Evolutionary conservation across 2,329 filamentous ascomycete genomes (phyloP), one percentile per base, ranked within the genome.

Genomic region (Phaeosphaeria sp.): DNA sequence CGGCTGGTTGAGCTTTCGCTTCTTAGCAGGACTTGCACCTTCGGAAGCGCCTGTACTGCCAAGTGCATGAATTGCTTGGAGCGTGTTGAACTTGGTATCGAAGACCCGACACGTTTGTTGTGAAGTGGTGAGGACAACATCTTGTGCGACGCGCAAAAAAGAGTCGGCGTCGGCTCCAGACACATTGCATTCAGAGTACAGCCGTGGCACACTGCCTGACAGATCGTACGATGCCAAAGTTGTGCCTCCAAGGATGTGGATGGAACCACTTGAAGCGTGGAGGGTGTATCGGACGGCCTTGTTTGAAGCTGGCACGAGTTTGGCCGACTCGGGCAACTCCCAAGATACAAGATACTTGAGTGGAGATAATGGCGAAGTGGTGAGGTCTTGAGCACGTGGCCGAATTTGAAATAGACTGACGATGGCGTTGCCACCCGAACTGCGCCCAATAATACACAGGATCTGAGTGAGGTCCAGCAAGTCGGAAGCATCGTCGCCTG

Each of bases 141-240:
- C 87, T 55, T 84, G 85, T 7, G 89, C 91, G 0, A 93, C 78
- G 6, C 88, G 84, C 6, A 89, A 71, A 67, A 92, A 91, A 1
- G 89, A 89, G 20, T 81, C 80, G 2, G 87, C 80, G 1, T 79
- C 82, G 5, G 82, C 77, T 42, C 84, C 78, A 6, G 81, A 76
- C 24, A 89, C 78, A 15, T 77, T 80, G 15, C 87, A 65, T 40
- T 76, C 72, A 1, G 78, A 87, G 54, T 83, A 82, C 24, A 88
- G 74, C 63, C 84, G 87, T 0, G 89, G 89, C 6, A 89, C 79
- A 17, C 85, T 85, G 15, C 83, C 82, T 17, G 84, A 85, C 33
- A 93, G 77, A 60, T 91, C 87, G 72, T 88, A 91, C 2, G 87
- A 85, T 24, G 80, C 81, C 18, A 93, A 78, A 0, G 72, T 77